Percentiles rank a stretch among this genome's conserved stretches.
Conservation (phyloP, 352 stramenopile genomes). For the Globisporangium yorkense region DNA sequence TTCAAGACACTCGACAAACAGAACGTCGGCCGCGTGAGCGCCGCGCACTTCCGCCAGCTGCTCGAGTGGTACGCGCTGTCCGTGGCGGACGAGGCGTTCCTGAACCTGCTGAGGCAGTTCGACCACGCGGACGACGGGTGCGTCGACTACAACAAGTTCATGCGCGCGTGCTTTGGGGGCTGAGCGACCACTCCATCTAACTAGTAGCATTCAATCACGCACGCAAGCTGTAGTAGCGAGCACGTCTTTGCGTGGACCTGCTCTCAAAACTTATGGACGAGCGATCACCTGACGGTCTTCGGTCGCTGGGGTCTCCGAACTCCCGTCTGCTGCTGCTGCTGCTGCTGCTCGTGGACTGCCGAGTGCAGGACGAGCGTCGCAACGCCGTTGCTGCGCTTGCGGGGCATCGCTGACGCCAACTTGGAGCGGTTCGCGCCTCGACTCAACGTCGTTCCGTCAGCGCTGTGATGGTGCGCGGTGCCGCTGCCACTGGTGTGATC, state of each 20-base stretch:
- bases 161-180: constrained; percentile 48
- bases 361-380: constrained; percentile 4
- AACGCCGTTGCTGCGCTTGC: constrained; percentile 21
- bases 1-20: constrained; percentile 59
- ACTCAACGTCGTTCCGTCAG: background rate
- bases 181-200: background rate
- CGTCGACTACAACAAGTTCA: constrained; percentile 75
- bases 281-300: constrained; percentile 8
- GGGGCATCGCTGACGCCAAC: background rate
- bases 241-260: background rate
- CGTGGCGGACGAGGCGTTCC: constrained; percentile 44
- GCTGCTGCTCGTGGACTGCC: constrained; percentile 1
- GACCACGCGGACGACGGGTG: constrained; percentile 49
- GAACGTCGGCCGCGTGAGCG: constrained; percentile 42
- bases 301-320: background rate
- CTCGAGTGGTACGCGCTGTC: constrained; percentile 64
- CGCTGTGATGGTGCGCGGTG: background rate
- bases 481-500: background rate
- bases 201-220: no score
- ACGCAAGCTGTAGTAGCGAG: background rate
- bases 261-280: background rate
- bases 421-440: background rate
- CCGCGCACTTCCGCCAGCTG: constrained; percentile 62
- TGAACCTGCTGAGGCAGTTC: constrained; percentile 54
- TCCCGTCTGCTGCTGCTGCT: constrained; percentile 3